Base-by-base conservation (phyloP, 768 basidiomycete genomes). In the Rhizopogon vulgaris region DNA sequence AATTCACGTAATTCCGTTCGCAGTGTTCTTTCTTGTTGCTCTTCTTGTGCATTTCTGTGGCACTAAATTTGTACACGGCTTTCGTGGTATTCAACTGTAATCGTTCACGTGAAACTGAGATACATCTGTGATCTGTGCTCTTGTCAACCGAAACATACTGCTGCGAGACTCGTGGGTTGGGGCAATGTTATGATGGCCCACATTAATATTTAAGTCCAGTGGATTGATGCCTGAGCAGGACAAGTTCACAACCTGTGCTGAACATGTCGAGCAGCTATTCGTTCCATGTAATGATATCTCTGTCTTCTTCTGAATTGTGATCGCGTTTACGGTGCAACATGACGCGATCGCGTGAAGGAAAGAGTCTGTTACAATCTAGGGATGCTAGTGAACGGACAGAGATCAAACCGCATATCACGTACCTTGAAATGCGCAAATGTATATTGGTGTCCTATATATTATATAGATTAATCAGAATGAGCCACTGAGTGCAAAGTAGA, bases 241-340 rank as follows among this genome's bases (percentile, higher is more conserved):
- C 17, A 22, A 22, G 22, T 22, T 22, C 22, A 22, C 22, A 15
- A 32, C 28, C 6, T 30, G 12, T 30, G 17, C 17, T 4, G 43
- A 22, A 22, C 18, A 32, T 46, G 14, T 22, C 28, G 18, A 34
- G 30, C 6, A 22, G 45, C 18, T 46, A 78, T 63, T 79, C 75
- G 58, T 90, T 89, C 88, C 88, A 90, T 10, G 81, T 89, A 52
- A 90, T 77, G 34, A 89, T 80, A 43, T 74, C 65, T 3, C 67
- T 63, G 10, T 77, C 73, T 24, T 81, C 79, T 32, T 80, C 77
- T 0, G 76, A 73, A 52, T 75, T 71, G 63, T 91, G 89, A 60
- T 89, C 87, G 42, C 85, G 80, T 60, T 80, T 87, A 45, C 86
- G 78, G 58, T 91, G 89, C 15, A 71, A 57, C 78, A 85, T 81